Conservation (phyloP, 2,329 filamentous ascomycete species). For the Penicillium fuscoglaucum region DNA sequence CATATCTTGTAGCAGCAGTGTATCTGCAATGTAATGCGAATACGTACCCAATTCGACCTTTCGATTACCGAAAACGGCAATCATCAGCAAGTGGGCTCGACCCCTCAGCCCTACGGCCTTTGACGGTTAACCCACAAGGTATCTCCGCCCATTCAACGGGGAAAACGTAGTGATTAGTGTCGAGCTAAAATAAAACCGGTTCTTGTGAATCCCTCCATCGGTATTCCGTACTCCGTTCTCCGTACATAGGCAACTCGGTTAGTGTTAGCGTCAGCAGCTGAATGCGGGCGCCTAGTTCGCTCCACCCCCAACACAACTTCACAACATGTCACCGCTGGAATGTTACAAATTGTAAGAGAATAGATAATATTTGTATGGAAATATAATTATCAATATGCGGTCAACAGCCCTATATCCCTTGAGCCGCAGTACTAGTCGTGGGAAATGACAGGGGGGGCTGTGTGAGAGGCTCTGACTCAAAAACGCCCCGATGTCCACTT, state of each 20-base stretch:
- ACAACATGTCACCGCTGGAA: background rate
- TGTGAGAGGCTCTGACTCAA: conserved; percentile 2
- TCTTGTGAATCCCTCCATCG: background rate
- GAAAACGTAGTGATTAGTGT: background rate
- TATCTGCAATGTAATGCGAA: background rate
- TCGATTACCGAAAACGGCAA: background rate
- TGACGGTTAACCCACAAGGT: background rate
- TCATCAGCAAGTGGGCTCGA: background rate
- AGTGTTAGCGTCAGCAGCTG: conserved; percentile 25
- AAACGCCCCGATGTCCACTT: background rate
- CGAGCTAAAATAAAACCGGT: background rate
- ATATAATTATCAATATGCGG: background rate
- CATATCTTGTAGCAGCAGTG: background rate
- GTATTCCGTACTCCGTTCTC: background rate
- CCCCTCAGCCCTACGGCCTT: conserved; percentile 12
- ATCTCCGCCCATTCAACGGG: background rate
- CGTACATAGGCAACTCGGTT: background rate
- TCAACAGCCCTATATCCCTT: background rate
- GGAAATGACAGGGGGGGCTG: conserved; percentile 1
- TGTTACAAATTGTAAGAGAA: background rate
- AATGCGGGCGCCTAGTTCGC: conserved; percentile 22
- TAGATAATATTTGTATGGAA: background rate
- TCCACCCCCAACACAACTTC: background rate
- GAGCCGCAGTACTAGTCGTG: background rate
- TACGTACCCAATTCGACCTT: background rate